Evolutionary conservation across 306 rosid species (phyloP), one percentile per base, ranked within the genome.

Genomic region (Medicago ruthenica): DNA sequence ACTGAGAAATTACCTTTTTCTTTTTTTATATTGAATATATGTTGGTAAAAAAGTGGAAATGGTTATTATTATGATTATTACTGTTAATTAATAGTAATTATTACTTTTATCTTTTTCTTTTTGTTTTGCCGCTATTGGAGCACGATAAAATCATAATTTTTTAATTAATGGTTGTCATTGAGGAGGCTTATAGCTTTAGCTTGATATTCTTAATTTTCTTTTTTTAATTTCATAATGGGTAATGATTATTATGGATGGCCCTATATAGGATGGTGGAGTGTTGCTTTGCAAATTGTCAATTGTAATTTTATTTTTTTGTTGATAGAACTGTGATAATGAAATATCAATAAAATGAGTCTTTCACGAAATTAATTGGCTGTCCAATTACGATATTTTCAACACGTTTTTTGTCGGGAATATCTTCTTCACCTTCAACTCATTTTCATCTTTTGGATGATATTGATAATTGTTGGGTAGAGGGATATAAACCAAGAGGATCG

Each of bases 251-350:
- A 54, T 53, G 48, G 59, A 24, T n/a, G 40, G 75, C 5, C n/a
- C 12, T 6, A 53, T 51, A 20, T 11, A 18, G 10, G 53, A 31
- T 53, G 50, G 82, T 82, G 65, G 82, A 68, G 71, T 48, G 18
- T 80, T 77, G 79, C 51, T 77, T 78, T 73, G 6, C 22, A 13
- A 66, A n/a, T 74, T 42, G 70, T 61, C 53, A 67, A 72, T 59
- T 51, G 60, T 4, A 39, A 58, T 58, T 11, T 59, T 22, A 8
- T 24, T 13, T 17, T 64, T 7, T 50, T 27, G 31, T 27, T 27
- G 31, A 18, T 41, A 8, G 18, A 22, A 34, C 3, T 34, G 37
- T 34, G 37, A 34, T 34, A 34, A 4, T 34, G 37, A 34, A 4
- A 34, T 34, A 34, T 34, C 37, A 34, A 34, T 34, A 34, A 34